phyloP scores from a whole-genome alignment of 2,329 filamentous ascomycete genomes.

The Claviceps sp. region DNA sequence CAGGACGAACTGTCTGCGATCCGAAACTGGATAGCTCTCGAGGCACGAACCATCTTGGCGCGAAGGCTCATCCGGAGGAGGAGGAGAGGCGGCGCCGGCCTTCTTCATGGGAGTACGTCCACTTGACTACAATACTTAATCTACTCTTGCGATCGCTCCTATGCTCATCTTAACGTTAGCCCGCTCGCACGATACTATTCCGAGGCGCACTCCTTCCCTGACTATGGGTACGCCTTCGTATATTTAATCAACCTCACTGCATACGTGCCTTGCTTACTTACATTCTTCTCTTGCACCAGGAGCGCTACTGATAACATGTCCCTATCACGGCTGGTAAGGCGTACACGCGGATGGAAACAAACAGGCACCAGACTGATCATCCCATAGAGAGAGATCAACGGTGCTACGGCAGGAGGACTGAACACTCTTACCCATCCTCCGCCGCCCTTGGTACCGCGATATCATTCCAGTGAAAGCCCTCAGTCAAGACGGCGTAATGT shows the following conservation, averaged over 20 bases:
- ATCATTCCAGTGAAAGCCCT: not conserved
- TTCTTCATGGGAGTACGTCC: constrained; percentile 19
- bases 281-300: constrained; percentile 13
- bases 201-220: constrained; percentile 24
- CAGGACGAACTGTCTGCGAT: constrained; percentile 2
- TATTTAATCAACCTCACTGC: not conserved
- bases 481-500: constrained; percentile 3
- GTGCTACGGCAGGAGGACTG: constrained; percentile 2
- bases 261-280: not conserved
- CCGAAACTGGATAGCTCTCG: constrained; percentile 17
- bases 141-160: not conserved
- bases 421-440: constrained; percentile 4
- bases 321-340: constrained; percentile 13
- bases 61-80: not conserved
- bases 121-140: not conserved
- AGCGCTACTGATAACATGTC: constrained; percentile 10
- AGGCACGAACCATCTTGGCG: constrained; percentile 1
- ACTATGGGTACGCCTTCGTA: constrained; percentile 24
- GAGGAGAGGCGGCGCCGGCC: constrained; percentile 9
- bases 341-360: not conserved
- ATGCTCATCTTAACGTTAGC: constrained; percentile 10
- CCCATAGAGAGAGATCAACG: constrained; percentile 3
- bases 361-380: constrained; percentile 1
- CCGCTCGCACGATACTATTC: constrained; percentile 22
- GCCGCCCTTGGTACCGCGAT: not conserved